Conservation (phyloP, 805 yeast genomes). For the Yarrowia sp. region DNA sequence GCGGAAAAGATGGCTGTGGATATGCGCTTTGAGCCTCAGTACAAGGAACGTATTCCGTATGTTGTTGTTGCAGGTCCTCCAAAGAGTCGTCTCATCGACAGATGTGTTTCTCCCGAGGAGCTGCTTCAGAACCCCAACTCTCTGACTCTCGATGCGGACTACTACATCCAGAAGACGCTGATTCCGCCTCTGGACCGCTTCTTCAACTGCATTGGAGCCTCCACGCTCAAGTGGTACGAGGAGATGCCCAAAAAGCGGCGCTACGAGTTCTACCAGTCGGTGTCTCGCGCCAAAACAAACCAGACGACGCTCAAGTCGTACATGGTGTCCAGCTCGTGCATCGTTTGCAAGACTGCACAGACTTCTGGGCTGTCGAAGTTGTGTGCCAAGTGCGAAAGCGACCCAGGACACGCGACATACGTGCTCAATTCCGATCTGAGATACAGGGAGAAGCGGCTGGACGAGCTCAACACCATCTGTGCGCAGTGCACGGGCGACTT, state of each 20-base stretch:
- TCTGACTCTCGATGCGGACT: constrained; percentile 68
- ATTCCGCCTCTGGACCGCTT: constrained; percentile 88
- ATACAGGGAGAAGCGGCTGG: constrained; percentile 28
- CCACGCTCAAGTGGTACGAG: constrained; percentile 70
- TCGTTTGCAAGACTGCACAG: constrained; percentile 4
- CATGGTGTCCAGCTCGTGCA: background rate
- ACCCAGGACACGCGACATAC: constrained; percentile 28
- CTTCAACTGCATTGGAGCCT: constrained; percentile 79
- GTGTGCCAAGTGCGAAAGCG: constrained; percentile 28
- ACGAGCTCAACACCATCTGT: constrained; percentile 35
- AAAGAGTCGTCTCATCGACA: constrained; percentile 62
- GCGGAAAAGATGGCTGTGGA: constrained; percentile 60
- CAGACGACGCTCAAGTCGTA: constrained; percentile 27
- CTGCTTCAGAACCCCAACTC: constrained; percentile 47
- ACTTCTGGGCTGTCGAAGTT: constrained; percentile 22
- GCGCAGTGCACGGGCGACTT: constrained; percentile 38
- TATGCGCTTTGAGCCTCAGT: constrained; percentile 77
- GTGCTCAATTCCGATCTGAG: constrained; percentile 29
- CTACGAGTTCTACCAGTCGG: constrained; percentile 22
- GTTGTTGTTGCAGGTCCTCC: constrained; percentile 63
- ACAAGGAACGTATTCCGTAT: constrained; percentile 83
- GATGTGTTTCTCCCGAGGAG: constrained; percentile 77
- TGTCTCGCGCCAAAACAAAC: background rate
- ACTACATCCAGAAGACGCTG: constrained; percentile 77
- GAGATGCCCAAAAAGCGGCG: constrained; percentile 54